phyloP scores from a whole-genome alignment of 257 asterid genomes.

The Catharanthus roseus region DNA sequence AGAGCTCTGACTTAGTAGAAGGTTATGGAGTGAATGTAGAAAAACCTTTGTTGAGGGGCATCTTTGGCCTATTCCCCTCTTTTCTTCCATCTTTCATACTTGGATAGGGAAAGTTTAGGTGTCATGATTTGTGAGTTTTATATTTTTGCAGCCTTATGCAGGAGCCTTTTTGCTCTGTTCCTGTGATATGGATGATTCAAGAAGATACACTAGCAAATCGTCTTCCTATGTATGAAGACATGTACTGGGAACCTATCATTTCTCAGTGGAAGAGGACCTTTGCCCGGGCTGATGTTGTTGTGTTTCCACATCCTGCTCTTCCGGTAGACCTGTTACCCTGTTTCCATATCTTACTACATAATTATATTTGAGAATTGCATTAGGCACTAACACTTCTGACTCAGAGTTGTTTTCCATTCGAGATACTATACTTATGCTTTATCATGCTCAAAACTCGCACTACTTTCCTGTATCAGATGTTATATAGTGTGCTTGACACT shows the following conservation, averaged over 20 bases:
- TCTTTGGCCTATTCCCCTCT: neutral
- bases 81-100: neutral
- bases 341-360: slow-evolving; percentile 7
- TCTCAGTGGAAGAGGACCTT: slow-evolving; percentile 72
- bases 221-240: slow-evolving; percentile 53
- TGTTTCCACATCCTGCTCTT: slow-evolving; percentile 81
- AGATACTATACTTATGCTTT: slow-evolving; percentile 12
- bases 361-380: neutral
- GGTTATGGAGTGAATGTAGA: neutral
- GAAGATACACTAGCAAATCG: slow-evolving; percentile 86
- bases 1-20: neutral
- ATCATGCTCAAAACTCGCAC: slow-evolving; percentile 32
- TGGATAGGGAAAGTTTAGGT: slow-evolving; percentile 19
- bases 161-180: slow-evolving; percentile 99
- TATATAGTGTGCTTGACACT: slow-evolving; percentile 86
- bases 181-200: slow-evolving; percentile 90
- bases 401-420: neutral
- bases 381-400: neutral
- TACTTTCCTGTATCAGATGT: slow-evolving; percentile 68
- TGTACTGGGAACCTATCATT: slow-evolving; percentile 67
- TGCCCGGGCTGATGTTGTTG: slow-evolving; percentile 77
- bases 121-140: slow-evolving; percentile 72
- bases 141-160: slow-evolving; percentile 99
- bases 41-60: neutral
- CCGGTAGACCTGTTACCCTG: slow-evolving; percentile 53